Base-by-base conservation (phyloP, 106 monocot species). In the Phalaenopsis aphrodite region DNA sequence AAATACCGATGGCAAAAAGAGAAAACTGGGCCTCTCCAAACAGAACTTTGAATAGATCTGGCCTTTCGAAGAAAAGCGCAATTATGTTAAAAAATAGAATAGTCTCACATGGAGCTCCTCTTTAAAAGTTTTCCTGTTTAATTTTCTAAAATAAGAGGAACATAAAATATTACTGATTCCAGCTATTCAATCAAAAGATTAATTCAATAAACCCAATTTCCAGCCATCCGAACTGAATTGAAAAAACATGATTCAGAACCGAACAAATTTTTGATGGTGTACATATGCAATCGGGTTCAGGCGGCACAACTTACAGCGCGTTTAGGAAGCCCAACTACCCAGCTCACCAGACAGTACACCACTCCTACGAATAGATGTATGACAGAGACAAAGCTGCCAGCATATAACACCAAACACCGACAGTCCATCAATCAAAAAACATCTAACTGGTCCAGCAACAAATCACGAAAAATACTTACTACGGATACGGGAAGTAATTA, bases 401-500 rank as follows among this genome's bases (percentile, higher is more conserved):
- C 17, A 15, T 8, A 61, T 12, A 46, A 76, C 76, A 76, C 49
- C 76, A 76, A 43, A 49, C 74, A 74, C 42, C 43, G 45, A 74
- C 49, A 76, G 6, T 12, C 76, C n/a, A 76, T 5, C 46, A 76
- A 49, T 76, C 46, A 76, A 68, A 83, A 42, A 74, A 56, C 5
- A 56, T 15, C 45, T n/a, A 42, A 2, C 2, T n/a, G 65, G 42
- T 1, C 43, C 42, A 24, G 14, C 7, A 39, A 73, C 17, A 57
- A 56, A 6, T 21, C 3, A 57, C 18, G 48, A 56, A 14, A n/a
- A 39, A 12, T 4, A 45, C 99, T 93, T 84, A 99, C 99, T 95
- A 99, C 24, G 99, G 99, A 43, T 99, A 99, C 2, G 99, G 99
- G 82, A 99, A 99, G 79, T 99, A 99, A 49, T 95, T 95, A 87